A percentile compares a stretch with the other conserved stretches of the same genome.
Conservation (phyloP, 768 basidiomycete genomes). For the Termitomyces sp. region DNA sequence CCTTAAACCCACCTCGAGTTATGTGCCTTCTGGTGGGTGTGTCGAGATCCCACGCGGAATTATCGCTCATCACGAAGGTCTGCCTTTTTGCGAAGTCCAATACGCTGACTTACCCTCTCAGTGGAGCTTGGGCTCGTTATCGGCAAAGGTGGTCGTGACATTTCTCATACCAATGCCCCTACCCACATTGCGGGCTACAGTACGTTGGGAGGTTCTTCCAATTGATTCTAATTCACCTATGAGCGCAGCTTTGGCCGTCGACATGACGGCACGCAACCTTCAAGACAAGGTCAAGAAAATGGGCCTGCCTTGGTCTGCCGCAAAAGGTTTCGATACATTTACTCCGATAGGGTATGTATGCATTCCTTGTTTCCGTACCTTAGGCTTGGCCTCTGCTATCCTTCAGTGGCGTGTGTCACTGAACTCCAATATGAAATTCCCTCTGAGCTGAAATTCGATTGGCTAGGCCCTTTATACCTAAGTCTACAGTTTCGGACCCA, state of each 20-base stretch:
- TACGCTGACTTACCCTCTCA: slow-evolving; percentile 16
- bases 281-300: slow-evolving; percentile 90
- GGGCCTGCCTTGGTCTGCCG: slow-evolving; percentile 96
- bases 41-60: slow-evolving; percentile 86
- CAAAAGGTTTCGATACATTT: slow-evolving; percentile 97
- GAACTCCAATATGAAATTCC: not conserved
- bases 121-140: slow-evolving; percentile 98
- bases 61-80: slow-evolving; percentile 88
- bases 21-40: slow-evolving; percentile 67
- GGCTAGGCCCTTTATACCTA: slow-evolving; percentile 74
- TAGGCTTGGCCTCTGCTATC: not conserved
- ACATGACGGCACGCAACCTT: slow-evolving; percentile 94
- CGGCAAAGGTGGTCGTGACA: slow-evolving; percentile 80
- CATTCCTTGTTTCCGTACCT: not conserved
- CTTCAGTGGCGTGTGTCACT: not conserved
- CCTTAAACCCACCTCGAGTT: slow-evolving; percentile 92
- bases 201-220: slow-evolving; percentile 27
- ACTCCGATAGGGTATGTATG: slow-evolving; percentile 74
- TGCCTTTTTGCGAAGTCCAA: not conserved
- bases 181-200: slow-evolving; percentile 90
- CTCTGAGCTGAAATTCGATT: not conserved
- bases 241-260: slow-evolving; percentile 77
- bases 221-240: not conserved
- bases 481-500: slow-evolving; percentile 58
- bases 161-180: slow-evolving; percentile 64